Evolutionary conservation across 495 filamentous ascomycete genomes (phyloP).

Genomic region (Neurospora sp.): DNA sequence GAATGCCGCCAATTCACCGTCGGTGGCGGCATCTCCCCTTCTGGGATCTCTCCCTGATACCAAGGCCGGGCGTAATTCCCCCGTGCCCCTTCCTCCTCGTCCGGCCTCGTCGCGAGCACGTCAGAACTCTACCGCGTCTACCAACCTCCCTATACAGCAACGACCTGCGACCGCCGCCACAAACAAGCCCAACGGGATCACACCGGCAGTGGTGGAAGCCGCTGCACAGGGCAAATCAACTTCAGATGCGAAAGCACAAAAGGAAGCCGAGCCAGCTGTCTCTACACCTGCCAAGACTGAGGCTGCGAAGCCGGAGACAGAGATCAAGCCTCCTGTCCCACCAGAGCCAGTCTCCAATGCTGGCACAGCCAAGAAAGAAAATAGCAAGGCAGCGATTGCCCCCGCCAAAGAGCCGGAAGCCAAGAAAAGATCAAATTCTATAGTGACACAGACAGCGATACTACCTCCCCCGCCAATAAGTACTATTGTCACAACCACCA

Average conservation of each 20-base stretch:
- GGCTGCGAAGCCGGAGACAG: slow-evolving; percentile 11
- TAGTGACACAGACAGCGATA: slow-evolving; percentile 21
- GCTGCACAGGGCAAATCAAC: slow-evolving; percentile 21
- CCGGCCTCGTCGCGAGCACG: slow-evolving; percentile 58
- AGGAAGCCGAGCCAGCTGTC: slow-evolving; percentile 14
- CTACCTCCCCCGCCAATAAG: slow-evolving; percentile 18
- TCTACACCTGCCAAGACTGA: slow-evolving; percentile 7
- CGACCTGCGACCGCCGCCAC: slow-evolving; percentile 52
- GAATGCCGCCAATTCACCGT: slow-evolving; percentile 49
- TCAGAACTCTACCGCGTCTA: slow-evolving; percentile 52
- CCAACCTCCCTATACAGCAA: slow-evolving; percentile 40
- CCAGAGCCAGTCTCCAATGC: slow-evolving; percentile 12
- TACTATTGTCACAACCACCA: slow-evolving; percentile 38
- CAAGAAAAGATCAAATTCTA: slow-evolving; percentile 19
- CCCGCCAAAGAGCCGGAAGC: slow-evolving; percentile 1
- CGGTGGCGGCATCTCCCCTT: slow-evolving; percentile 62
- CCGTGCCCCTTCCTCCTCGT: slow-evolving; percentile 33
- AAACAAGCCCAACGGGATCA: slow-evolving; percentile 28
- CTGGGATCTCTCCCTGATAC: slow-evolving; percentile 49
- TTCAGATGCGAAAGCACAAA: slow-evolving; percentile 21
- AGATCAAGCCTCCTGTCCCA: slow-evolving; percentile 7
- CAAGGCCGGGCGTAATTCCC: slow-evolving; percentile 29
- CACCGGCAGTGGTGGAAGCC: slow-evolving; percentile 17
- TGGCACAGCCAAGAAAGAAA: slow-evolving; percentile 19
- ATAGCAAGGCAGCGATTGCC: slow-evolving; percentile 9